These are phyloP conservation scores for Sequoiadendron giganteum DNA, from an alignment of 75 land plant species.

Conservation along the genomic window DNA sequence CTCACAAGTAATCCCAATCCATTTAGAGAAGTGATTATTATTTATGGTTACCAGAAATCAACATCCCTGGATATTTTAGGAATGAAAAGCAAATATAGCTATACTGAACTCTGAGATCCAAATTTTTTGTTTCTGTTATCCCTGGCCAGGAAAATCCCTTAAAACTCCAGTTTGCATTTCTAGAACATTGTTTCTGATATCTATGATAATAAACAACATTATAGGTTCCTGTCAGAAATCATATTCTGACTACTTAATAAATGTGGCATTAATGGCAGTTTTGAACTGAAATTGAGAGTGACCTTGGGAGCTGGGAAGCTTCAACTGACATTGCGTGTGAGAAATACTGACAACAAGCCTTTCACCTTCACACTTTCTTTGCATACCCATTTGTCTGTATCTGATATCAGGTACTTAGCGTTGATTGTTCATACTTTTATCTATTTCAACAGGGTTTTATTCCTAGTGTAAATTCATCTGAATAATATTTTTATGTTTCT, in stretches of 20 bases:
- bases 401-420: conserved; percentile 31
- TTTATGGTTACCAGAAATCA: conserved; percentile 5
- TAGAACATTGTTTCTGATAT: background rate
- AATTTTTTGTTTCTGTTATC: background rate
- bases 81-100: background rate
- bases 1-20: conserved; percentile 20
- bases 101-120: background rate
- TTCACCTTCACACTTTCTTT: conserved; percentile 45
- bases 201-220: background rate
- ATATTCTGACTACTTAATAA: background rate
- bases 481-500: background rate
- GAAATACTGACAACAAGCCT: conserved; percentile 42
- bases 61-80: background rate
- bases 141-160: background rate
- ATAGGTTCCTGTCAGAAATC: background rate
- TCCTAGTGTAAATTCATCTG: background rate
- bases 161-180: background rate
- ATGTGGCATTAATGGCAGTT: conserved; percentile 20
- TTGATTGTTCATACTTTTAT: background rate
- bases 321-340: conserved; percentile 29
- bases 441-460: background rate
- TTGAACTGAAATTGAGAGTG: conserved; percentile 39
- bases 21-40: background rate
- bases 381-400: conserved; percentile 47
- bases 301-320: conserved; percentile 35